These are phyloP conservation scores for Flaveria ramosissima DNA, from an alignment of 129 eudicot genomes.

Conservation along the genomic window DNA sequence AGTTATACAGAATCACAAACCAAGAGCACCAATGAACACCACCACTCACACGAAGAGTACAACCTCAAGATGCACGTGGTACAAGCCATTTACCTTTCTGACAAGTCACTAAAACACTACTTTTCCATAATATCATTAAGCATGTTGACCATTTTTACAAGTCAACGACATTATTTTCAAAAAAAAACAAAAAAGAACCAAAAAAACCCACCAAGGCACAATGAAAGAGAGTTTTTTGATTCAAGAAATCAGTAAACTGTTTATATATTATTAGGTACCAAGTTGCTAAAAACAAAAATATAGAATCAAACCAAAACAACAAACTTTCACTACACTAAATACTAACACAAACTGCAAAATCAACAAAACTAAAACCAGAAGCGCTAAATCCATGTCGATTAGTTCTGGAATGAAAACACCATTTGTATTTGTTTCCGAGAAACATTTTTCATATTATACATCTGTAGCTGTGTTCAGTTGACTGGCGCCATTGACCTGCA, in stretches of 20 bases:
- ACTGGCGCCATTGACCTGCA: slow-evolving; percentile 10
- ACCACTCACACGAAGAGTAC: no score
- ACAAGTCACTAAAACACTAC: no score
- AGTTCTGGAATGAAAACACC: slow-evolving; percentile 22
- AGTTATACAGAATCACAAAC: no score
- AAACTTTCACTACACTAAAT: slow-evolving; percentile 36
- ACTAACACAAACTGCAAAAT: slow-evolving; percentile 30
- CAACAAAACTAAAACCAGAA: slow-evolving; percentile 33
- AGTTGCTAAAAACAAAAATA: slow-evolving; percentile 31
- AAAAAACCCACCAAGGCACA: background rate
- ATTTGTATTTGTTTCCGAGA: slow-evolving; percentile 24
- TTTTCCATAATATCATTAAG: no score
- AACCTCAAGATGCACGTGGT: no score
- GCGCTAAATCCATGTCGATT: slow-evolving; percentile 32
- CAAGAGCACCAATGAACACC: no score
- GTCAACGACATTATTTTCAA: no score
- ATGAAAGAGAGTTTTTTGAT: slow-evolving; percentile 28
- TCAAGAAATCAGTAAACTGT: slow-evolving; percentile 34
- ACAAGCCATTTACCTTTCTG: no score
- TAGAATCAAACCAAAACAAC: slow-evolving; percentile 24
- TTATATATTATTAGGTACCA: slow-evolving; percentile 28
- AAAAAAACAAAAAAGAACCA: background rate
- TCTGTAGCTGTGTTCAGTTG: slow-evolving; percentile 27
- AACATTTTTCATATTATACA: slow-evolving; percentile 35
- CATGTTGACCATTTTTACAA: no score